Evolutionary conservation across 306 rosid genomes (phyloP).

Genomic region (Cucumis hystrix): DNA sequence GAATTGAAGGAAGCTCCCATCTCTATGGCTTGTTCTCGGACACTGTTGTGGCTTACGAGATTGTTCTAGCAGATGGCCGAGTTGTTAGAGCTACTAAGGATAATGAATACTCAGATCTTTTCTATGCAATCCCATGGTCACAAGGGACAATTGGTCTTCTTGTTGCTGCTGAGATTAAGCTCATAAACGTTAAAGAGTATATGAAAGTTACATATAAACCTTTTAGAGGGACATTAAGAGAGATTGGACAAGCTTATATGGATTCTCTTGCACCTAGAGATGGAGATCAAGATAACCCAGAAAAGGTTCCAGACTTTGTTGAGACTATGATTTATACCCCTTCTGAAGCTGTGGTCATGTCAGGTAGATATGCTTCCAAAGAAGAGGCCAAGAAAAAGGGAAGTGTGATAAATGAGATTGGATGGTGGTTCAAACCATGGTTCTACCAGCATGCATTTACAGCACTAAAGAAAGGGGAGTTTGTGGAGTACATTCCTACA

Average conservation of each 20-base stretch:
- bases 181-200: constrained; percentile 75
- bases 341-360: constrained; percentile 74
- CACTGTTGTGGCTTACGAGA: constrained; percentile 84
- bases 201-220: constrained; percentile 80
- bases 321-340: constrained; percentile 79
- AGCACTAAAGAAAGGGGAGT: constrained; percentile 71
- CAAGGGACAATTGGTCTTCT: constrained; percentile 97
- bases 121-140: constrained; percentile 89
- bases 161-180: constrained; percentile 88
- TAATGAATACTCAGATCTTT: constrained; percentile 81
- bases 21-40: constrained; percentile 79
- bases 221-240: constrained; percentile 60
- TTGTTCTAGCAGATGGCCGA: constrained; percentile 71
- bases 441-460: constrained; percentile 83
- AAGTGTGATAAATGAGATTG: constrained; percentile 58
- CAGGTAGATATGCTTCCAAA: constrained; percentile 75
- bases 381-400: constrained; percentile 91
- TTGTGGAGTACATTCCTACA: constrained; percentile 89
- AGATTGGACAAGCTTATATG: constrained; percentile 57
- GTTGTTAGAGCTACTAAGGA: constrained; percentile 89
- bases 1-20: constrained; percentile 97
- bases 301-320: constrained; percentile 87
- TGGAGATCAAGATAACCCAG: constrained; percentile 75
- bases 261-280: constrained; percentile 90
- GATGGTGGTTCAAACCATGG: constrained; percentile 99